Evolutionary conservation across 2,329 filamentous ascomycete species (phyloP), one percentile per base, ranked within the genome.

Genomic region (Cercospora citrullina): DNA sequence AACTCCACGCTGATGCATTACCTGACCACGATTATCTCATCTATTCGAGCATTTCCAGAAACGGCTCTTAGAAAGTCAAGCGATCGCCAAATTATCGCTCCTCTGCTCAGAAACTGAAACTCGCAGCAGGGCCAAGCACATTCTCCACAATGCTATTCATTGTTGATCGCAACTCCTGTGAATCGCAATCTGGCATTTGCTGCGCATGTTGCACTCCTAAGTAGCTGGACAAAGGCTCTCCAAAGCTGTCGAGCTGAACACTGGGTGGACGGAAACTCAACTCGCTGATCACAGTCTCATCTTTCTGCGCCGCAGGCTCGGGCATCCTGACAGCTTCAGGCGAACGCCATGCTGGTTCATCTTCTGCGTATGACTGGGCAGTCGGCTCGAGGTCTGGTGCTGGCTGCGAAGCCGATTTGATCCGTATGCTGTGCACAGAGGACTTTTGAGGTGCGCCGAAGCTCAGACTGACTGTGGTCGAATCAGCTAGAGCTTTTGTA

Each of bases 111-210:
- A 65, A 65, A 31, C 64, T 65, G n/a, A 65, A 61, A 16, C 12
- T 64, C 31, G 62, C 59, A 16, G 57, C 65, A 67, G 42, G 57
- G 9, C 63, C 63, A n/a, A 66, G 51, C 42, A 68, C 53, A 64
- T 68, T 55, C 21, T 51, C 57, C 12, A 60, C 57, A 36, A 68
- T n/a, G 5, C 53, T 55, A 12, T 63, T 63, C 60, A 68, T 59
- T 21, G 63, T 65, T 10, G 63, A 58, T 10, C 39, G 42, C 60
- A 66, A 42, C 23, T 68, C 63, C 26, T 63, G 63, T 18, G 67
- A 60, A 55, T 68, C 63, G 18, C 59, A 68, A 18, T 66, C 59
- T 28, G 67, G 31, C 39, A 45, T 26, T 8, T 10, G 39, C 33
- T 62, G 64, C 12, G 33, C 39, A 3, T 65, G 48, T 30, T 68